Evolutionary conservation across 1,139 yeast genomes (phyloP).

Genomic region (Meyerozyma athensensis): DNA sequence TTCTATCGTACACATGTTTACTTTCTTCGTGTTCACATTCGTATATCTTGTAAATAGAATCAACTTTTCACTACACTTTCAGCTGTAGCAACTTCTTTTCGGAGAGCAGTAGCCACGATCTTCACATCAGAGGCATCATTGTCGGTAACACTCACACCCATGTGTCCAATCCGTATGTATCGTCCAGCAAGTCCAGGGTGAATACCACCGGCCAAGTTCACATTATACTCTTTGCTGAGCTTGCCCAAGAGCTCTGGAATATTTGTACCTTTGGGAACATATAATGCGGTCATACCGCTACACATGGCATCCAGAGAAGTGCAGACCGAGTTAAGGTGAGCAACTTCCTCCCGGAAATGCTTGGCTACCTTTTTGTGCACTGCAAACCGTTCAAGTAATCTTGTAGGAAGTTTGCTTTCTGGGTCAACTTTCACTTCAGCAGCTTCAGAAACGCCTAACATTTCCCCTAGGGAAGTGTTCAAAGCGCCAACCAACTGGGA

Average conservation of each 20-base stretch:
- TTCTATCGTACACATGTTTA: too few species aligned
- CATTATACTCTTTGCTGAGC: constrained; percentile 1
- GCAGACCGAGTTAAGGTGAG: neutral
- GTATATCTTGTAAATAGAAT: constrained; percentile 1
- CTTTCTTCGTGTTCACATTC: too few species aligned
- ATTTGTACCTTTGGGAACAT: constrained; percentile 3
- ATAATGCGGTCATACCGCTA: constrained; percentile 6
- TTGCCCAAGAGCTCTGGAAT: constrained; percentile 3
- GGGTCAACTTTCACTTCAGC: neutral
- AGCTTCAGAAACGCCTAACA: neutral
- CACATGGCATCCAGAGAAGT: neutral
- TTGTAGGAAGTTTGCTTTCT: neutral
- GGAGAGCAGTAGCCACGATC: constrained; percentile 4
- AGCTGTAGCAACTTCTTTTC: neutral
- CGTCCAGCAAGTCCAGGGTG: constrained; percentile 3
- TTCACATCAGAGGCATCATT: constrained; percentile 3
- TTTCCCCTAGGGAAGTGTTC: constrained; percentile 3
- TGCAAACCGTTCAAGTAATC: neutral
- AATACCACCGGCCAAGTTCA: constrained; percentile 6
- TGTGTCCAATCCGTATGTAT: constrained; percentile 7
- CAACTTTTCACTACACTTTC: neutral
- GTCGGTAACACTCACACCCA: constrained; percentile 5
- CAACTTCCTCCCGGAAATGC: constrained; percentile 1
- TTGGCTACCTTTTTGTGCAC: neutral
- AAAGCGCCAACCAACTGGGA: constrained; percentile 6